Evolutionary conservation across 2,329 filamentous ascomycete species (phyloP).

Genomic region (Nothophoma quercina): DNA sequence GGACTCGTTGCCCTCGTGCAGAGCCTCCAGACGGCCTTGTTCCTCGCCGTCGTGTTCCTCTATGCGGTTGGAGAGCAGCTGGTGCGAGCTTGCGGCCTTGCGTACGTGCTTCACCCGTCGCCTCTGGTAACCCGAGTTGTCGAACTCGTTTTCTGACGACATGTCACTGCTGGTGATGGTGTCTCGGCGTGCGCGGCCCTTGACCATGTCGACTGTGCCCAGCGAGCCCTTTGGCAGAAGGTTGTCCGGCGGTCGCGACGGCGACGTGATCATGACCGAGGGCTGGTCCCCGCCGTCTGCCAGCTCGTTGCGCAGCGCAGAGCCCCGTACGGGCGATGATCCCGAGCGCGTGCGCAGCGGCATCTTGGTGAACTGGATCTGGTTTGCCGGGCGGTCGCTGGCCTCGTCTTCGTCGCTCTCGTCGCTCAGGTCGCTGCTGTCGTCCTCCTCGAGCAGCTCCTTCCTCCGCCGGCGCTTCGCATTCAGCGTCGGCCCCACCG

Average conservation of each 20-base stretch:
- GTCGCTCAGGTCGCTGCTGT: constrained; percentile 84
- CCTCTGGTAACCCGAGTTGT: constrained; percentile 70
- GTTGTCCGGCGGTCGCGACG: constrained; percentile 57
- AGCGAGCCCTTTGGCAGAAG: constrained; percentile 72
- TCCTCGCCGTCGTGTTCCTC: constrained; percentile 56
- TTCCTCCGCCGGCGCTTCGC: constrained; percentile 72
- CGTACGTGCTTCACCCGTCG: constrained; percentile 66
- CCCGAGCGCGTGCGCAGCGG: constrained; percentile 84
- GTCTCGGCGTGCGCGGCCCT: constrained; percentile 73
- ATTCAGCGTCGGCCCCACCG: constrained; percentile 69
- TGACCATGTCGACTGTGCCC: constrained; percentile 73
- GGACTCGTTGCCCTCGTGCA: constrained; percentile 51
- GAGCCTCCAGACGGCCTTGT: constrained; percentile 44
- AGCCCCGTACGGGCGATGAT: constrained; percentile 75
- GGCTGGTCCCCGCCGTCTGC: constrained; percentile 57
- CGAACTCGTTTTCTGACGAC: constrained; percentile 82
- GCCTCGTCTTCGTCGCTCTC: constrained; percentile 83
- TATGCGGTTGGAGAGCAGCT: constrained; percentile 62
- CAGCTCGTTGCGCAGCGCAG: constrained; percentile 64
- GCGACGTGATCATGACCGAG: constrained; percentile 64
- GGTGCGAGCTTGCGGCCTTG: constrained; percentile 62
- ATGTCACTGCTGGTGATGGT: constrained; percentile 84
- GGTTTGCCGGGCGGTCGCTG: constrained; percentile 71
- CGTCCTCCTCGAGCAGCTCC: constrained; percentile 82
- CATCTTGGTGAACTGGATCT: constrained; percentile 97